A percentile compares a stretch with the other conserved stretches of the same genome.
Conservation (phyloP, 2,329 filamentous ascomycete genomes). For the Fusarium concolor region DNA sequence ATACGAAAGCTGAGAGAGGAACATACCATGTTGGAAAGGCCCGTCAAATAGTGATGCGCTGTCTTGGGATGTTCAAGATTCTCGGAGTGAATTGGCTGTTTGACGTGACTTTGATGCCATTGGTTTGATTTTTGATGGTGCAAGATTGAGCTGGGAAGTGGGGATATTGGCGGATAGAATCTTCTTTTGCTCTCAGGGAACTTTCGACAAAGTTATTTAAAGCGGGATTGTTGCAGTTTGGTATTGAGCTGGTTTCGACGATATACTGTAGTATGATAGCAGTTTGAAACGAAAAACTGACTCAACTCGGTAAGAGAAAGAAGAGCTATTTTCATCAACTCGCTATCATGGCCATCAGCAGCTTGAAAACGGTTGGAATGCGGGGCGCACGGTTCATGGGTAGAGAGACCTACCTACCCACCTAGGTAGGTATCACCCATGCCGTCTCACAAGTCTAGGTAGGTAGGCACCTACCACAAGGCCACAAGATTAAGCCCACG, state of each 20-base stretch:
- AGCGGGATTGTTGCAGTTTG: too few relatives aligned
- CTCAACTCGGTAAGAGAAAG: neutral
- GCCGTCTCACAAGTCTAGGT: neutral
- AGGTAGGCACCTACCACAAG: too few relatives aligned
- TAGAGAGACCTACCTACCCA: too few relatives aligned
- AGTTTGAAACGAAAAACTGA: neutral
- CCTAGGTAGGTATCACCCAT: too few relatives aligned
- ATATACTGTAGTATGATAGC: neutral
- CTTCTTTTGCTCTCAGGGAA: neutral
- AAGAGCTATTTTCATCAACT: neutral
- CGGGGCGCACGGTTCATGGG: slow-evolving; percentile 36
- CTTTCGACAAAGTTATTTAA: neutral
- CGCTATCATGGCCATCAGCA: neutral
- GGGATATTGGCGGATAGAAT: neutral
- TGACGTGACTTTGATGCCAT: neutral
- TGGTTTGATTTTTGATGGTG: neutral
- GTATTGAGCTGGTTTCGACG: too few relatives aligned
- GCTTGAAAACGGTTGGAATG: slow-evolving; percentile 36
- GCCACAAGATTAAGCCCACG: neutral
- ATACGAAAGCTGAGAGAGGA: neutral
- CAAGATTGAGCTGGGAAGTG: slow-evolving; percentile 15
- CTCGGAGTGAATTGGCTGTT: neutral
- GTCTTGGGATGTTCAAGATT: neutral
- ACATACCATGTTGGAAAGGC: neutral
- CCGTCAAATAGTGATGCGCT: neutral